These are phyloP conservation scores for Kluyveromyces wickerhamii DNA, from an alignment of 805 yeast genomes.

Conservation along the genomic window DNA sequence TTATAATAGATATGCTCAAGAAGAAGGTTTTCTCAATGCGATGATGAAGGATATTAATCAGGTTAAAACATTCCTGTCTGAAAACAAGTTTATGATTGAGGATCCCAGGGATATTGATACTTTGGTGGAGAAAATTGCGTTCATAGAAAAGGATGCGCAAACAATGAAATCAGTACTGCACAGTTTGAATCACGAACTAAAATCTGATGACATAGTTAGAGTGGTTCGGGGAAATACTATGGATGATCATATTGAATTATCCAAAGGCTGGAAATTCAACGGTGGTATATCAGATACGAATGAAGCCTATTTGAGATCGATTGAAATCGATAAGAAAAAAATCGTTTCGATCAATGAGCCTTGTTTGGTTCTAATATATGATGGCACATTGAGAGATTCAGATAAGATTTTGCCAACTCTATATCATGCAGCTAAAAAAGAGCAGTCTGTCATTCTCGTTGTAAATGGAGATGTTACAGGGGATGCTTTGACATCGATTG, in stretches of 20 bases:
- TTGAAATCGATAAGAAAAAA: slow-evolving; percentile 20
- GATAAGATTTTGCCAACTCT: slow-evolving; percentile 22
- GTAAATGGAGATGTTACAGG: slow-evolving; percentile 23
- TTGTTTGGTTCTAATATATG: slow-evolving; percentile 21
- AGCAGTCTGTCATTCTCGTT: slow-evolving; percentile 20
- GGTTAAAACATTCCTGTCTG: slow-evolving; percentile 12
- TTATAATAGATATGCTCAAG: slow-evolving; percentile 14
- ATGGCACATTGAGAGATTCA: slow-evolving; percentile 23
- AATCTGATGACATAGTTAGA: slow-evolving; percentile 25
- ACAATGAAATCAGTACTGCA: slow-evolving; percentile 15
- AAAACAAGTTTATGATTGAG: slow-evolving; percentile 12
- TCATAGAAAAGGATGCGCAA: slow-evolving; percentile 11
- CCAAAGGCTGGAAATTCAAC: slow-evolving; percentile 28
- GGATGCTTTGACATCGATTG: slow-evolving; percentile 25
- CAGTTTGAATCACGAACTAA: slow-evolving; percentile 20
- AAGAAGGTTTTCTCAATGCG: slow-evolving; percentile 1
- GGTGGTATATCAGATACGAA: slow-evolving; percentile 22
- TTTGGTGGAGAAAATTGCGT: slow-evolving; percentile 13
- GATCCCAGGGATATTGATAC: slow-evolving; percentile 12
- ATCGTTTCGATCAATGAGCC: slow-evolving; percentile 17
- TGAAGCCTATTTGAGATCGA: slow-evolving; percentile 24
- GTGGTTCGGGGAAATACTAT: slow-evolving; percentile 22
- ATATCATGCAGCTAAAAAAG: slow-evolving; percentile 17
- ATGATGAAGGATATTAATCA: slow-evolving; percentile 7
- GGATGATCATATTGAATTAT: slow-evolving; percentile 21